Percentiles rank a stretch among this genome's conserved stretches.
Evolutionary conservation across 2,329 filamentous ascomycete species (phyloP).

Genomic region (Talaromyces sp.): DNA sequence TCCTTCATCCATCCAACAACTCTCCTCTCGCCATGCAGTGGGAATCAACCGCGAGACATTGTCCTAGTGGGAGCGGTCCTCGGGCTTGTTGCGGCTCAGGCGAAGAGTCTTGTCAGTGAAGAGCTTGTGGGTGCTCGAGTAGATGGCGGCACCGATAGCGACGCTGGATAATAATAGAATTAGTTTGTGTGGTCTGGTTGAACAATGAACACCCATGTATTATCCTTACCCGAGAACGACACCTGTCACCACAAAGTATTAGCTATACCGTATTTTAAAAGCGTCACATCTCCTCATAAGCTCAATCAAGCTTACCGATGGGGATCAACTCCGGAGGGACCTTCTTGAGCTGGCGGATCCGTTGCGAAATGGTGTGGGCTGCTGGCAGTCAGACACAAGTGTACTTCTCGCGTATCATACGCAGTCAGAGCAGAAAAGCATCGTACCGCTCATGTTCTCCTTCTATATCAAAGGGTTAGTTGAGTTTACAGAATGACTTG

Average conservation of each 20-base stretch:
- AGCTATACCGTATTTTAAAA: neutral
- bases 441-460: constrained; percentile 57
- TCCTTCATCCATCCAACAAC: constrained; percentile 1
- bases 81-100: constrained; percentile 63
- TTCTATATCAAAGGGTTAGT: constrained; percentile 49
- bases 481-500: neutral
- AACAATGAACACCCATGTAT: neutral
- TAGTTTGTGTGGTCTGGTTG: neutral
- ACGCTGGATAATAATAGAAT: constrained; percentile 36
- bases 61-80: constrained; percentile 22
- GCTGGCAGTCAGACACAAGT: constrained; percentile 20
- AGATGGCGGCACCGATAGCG: constrained; percentile 70
- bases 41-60: neutral
- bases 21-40: constrained; percentile 1
- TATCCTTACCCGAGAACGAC: constrained; percentile 72
- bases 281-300: neutral
- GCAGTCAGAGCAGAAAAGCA: constrained; percentile 3
- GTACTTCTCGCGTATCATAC: neutral
- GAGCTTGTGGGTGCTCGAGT: constrained; percentile 79
- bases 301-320: constrained; percentile 61
- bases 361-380: constrained; percentile 97
- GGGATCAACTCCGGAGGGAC: constrained; percentile 92
- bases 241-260: constrained; percentile 46
- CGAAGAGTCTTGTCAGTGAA: constrained; percentile 87
- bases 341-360: constrained; percentile 80